Conservation (phyloP, 2,329 filamentous ascomycete genomes). For the Purpureocillium takamizusanense region DNA sequence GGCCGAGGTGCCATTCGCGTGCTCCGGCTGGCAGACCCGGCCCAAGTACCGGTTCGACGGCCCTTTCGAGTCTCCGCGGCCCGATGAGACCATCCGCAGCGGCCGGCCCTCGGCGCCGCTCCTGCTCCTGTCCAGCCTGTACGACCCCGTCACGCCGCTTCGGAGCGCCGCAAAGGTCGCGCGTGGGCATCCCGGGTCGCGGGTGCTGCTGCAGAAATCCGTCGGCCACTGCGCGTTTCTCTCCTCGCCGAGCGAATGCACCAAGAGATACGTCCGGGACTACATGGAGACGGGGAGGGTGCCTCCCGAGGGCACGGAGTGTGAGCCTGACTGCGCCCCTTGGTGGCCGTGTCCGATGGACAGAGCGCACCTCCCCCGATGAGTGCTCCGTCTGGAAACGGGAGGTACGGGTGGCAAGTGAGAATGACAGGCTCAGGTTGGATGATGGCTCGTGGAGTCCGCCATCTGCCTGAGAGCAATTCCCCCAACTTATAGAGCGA, state of each 20-base stretch:
- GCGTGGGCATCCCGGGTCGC: slow-evolving; percentile 8
- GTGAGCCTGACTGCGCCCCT: slow-evolving; percentile 8
- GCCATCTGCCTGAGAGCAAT: no score
- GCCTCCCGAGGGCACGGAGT: slow-evolving; percentile 9
- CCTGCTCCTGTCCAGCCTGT: slow-evolving; percentile 24
- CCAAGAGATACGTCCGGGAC: slow-evolving; percentile 5
- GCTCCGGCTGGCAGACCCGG: slow-evolving; percentile 21
- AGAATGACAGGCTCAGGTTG: no score
- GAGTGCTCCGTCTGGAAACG: no score
- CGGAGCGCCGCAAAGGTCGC: slow-evolving; percentile 19
- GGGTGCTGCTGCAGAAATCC: slow-evolving; percentile 11
- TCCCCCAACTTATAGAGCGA: no score
- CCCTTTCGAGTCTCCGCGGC: slow-evolving; percentile 9
- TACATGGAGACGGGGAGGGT: slow-evolving; percentile 12
- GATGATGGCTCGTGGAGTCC: no score
- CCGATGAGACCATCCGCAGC: slow-evolving; percentile 7
- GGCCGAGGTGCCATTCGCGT: slow-evolving; percentile 17
- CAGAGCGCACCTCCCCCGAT: no score
- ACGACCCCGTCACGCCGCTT: slow-evolving; percentile 32
- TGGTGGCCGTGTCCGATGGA: not conserved
- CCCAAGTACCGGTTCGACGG: slow-evolving; percentile 24
- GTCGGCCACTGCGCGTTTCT: slow-evolving; percentile 10
- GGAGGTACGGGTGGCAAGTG: no score
- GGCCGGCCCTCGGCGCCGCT: slow-evolving; percentile 24
- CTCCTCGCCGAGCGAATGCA: slow-evolving; percentile 6